These are phyloP conservation scores for Brassica hybrid DNA, from an alignment of 441 rosid species.

Conservation along the genomic window DNA sequence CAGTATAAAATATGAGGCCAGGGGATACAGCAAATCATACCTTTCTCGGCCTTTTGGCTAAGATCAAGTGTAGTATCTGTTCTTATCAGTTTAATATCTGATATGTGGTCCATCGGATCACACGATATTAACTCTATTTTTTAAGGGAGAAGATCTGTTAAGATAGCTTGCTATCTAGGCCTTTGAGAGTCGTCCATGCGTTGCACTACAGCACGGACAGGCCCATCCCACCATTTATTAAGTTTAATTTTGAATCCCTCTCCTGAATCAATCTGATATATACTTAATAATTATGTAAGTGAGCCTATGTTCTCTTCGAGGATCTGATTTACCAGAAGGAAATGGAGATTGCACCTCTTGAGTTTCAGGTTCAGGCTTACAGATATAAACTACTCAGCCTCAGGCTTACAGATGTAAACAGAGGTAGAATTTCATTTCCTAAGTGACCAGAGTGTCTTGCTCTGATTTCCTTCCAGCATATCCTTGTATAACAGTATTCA, in stretches of 20 bases:
- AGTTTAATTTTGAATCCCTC: background rate
- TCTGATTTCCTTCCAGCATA: conserved; percentile 89
- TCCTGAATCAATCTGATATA: no score
- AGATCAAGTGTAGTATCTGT: conserved; percentile 97
- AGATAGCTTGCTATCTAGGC: conserved; percentile 33
- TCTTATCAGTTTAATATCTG: conserved; percentile 87
- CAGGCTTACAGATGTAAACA: no score
- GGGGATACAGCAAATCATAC: conserved; percentile 6
- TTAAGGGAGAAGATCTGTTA: background rate
- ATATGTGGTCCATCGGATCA: conserved; percentile 49
- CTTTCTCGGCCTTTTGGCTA: conserved; percentile 97
- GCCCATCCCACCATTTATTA: background rate
- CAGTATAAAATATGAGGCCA: background rate
- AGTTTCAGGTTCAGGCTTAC: no score
- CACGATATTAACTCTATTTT: conserved; percentile 51
- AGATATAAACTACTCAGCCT: no score
- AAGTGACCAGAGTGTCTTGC: conserved; percentile 68
- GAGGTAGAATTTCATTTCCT: conserved; percentile 86
- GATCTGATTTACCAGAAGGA: no score
- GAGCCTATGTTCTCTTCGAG: no score
- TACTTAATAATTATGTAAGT: no score
- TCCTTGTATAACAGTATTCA: no score
- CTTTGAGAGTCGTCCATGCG: conserved; percentile 13
- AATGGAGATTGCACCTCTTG: no score
- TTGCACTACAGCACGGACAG: background rate